Evolutionary conservation across 495 filamentous ascomycete species (phyloP).

Genomic region (Sordaria brevicollis): DNA sequence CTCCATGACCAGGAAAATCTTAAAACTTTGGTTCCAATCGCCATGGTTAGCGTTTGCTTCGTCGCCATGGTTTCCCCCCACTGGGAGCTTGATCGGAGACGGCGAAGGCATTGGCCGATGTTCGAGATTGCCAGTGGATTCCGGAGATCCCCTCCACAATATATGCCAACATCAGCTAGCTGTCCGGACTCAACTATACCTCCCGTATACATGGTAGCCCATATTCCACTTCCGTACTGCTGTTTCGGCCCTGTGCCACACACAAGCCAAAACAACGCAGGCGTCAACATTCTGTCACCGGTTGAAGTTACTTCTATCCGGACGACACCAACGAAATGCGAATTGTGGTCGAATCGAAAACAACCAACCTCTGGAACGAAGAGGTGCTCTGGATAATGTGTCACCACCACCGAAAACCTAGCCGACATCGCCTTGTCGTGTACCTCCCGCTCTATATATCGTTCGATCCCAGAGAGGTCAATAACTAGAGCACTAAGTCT

Average conservation of each 20-base stretch:
- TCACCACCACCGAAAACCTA: not conserved
- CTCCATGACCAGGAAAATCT: not conserved
- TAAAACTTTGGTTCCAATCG: not conserved
- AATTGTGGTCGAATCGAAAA: not conserved
- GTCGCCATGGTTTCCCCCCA: not conserved
- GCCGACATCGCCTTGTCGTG: not conserved
- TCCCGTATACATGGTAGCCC: not conserved
- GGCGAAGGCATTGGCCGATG: not conserved
- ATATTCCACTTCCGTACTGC: not conserved
- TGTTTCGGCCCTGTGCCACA: not conserved
- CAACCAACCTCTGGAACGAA: not conserved
- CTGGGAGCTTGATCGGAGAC: not conserved
- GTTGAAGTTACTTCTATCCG: not conserved
- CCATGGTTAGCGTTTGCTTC: not conserved
- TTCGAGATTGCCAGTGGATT: not conserved
- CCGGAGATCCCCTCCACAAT: not conserved
- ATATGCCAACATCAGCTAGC: not conserved
- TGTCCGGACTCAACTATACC: not conserved
- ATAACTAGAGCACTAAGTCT: accelerated
- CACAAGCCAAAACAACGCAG: not conserved
- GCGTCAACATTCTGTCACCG: not conserved
- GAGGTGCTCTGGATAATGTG: not conserved
- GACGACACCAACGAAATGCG: not conserved
- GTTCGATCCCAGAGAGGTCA: not conserved
- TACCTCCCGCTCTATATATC: too few species aligned